A percentile compares a stretch with the other conserved stretches of the same genome.
Evolutionary conservation across 768 basidiomycete species (phyloP).

Genomic region (Thelephora aurantiotincta): DNA sequence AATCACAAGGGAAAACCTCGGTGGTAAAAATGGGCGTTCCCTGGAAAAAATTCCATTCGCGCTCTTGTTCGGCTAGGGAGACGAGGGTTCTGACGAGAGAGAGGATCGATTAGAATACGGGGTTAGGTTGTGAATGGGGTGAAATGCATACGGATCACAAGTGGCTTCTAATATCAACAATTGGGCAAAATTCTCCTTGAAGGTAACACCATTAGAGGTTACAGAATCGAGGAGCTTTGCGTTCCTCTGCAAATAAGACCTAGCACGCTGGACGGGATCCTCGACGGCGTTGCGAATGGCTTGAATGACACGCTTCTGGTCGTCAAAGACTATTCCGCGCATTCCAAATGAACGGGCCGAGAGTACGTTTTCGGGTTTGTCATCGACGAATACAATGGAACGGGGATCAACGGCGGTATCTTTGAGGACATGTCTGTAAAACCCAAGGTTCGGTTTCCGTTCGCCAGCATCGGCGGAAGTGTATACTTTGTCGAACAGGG

Average conservation of each 20-base stretch:
- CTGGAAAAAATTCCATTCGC: conserved; percentile 43
- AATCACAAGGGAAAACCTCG: conserved; percentile 35
- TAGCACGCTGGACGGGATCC: conserved; percentile 30
- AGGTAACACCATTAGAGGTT: conserved; percentile 24
- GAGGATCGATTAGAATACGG: background rate
- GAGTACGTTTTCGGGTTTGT: conserved; percentile 44
- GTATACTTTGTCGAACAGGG: conserved; percentile 37
- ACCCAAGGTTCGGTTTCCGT: conserved; percentile 41
- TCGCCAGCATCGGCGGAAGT: conserved; percentile 37
- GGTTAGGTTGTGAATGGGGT: background rate
- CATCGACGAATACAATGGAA: conserved; percentile 41
- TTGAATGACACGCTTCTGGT: conserved; percentile 25
- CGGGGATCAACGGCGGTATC: conserved; percentile 29
- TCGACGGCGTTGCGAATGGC: conserved; percentile 32
- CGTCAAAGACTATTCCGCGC: conserved; percentile 37
- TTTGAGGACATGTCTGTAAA: conserved; percentile 34
- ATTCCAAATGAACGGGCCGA: conserved; percentile 43
- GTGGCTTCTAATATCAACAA: conserved; percentile 43
- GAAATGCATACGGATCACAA: conserved; percentile 22
- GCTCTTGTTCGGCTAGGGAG: conserved; percentile 21
- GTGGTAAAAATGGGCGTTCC: conserved; percentile 28
- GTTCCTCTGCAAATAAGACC: conserved; percentile 24
- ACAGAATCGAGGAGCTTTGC: conserved; percentile 29
- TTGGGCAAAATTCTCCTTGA: conserved; percentile 44
- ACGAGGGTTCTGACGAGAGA: conserved; percentile 25